Conservation (phyloP, 192 early-diverging fungal species). For the Obelidium mucronatum region DNA sequence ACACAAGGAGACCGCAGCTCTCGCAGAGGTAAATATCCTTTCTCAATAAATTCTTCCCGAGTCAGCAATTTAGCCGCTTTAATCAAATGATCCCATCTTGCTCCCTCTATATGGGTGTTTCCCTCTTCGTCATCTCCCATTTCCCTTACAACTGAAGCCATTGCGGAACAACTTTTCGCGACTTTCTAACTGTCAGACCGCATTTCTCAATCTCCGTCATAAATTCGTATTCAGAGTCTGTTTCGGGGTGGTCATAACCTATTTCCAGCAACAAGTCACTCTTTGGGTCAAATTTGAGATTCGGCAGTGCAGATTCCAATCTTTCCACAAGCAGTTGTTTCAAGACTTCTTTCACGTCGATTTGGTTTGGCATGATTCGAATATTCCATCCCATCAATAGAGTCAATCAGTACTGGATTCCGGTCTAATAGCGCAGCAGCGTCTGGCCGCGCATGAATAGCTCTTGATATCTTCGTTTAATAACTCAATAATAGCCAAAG, state of each 20-base stretch:
- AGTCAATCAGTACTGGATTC: too few relatives aligned
- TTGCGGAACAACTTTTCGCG: constrained; percentile 50
- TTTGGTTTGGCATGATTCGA: constrained; percentile 1
- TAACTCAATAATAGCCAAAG: too few relatives aligned
- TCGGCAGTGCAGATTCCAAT: constrained; percentile 37
- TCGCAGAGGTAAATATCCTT: constrained; percentile 16
- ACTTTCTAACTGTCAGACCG: constrained; percentile 58
- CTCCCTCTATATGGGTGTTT: constrained; percentile 35
- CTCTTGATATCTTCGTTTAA: too few relatives aligned
- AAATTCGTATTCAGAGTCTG: constrained; percentile 67
- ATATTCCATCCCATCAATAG: constrained; percentile 1
- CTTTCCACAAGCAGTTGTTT: constrained; percentile 58
- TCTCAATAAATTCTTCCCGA: constrained; percentile 37
- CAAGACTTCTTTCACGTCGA: constrained; percentile 69
- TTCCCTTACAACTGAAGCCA: constrained; percentile 1
- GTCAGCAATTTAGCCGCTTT: constrained; percentile 34
- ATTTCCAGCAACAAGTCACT: constrained; percentile 60
- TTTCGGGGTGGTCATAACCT: constrained; percentile 58
- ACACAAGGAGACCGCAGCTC: constrained; percentile 20
- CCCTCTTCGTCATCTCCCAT: constrained; percentile 31
- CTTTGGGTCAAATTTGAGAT: constrained; percentile 47
- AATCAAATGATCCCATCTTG: constrained; percentile 43
- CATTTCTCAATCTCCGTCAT: constrained; percentile 65
- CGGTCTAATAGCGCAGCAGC: too few relatives aligned
- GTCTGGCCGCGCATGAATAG: too few relatives aligned